These are phyloP conservation scores for Adansonia madagascariensis DNA, from an alignment of 441 rosid genomes.

Conservation along the genomic window DNA sequence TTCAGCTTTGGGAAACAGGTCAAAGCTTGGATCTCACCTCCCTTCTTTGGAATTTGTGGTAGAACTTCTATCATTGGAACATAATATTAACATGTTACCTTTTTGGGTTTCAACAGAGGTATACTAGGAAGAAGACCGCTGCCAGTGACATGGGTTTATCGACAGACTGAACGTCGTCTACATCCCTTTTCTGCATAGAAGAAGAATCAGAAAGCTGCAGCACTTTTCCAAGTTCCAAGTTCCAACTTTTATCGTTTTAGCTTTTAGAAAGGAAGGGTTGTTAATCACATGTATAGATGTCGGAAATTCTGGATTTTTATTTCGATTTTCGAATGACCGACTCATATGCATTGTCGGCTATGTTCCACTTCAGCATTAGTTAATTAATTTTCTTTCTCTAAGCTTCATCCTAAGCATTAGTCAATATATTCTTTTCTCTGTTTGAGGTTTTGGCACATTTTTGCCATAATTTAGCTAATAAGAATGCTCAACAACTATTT, in stretches of 20 bases:
- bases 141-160: constrained; percentile 34
- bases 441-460: background rate
- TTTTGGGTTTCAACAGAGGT: constrained; percentile 38
- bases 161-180: constrained; percentile 38
- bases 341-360: background rate
- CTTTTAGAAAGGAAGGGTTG: constrained; percentile 22
- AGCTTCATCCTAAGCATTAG: constrained; percentile 10
- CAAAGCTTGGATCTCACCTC: constrained; percentile 22
- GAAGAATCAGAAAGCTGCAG: constrained; percentile 14
- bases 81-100: background rate
- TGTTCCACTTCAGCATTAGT: background rate
- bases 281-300: constrained; percentile 3
- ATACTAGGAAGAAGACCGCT: constrained; percentile 38
- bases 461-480: background rate
- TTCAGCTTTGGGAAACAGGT: constrained; percentile 79
- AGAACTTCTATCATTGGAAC: constrained; percentile 3
- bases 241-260: constrained; percentile 21
- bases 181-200: constrained; percentile 15
- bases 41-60: background rate
- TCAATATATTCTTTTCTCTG: background rate
- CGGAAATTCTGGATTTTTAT: background rate
- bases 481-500: background rate
- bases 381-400: background rate
- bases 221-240: background rate
- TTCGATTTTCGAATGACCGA: background rate